phyloP scores from a whole-genome alignment of 2,329 filamentous ascomycete species.

The Apiospora kogelbergensis region DNA sequence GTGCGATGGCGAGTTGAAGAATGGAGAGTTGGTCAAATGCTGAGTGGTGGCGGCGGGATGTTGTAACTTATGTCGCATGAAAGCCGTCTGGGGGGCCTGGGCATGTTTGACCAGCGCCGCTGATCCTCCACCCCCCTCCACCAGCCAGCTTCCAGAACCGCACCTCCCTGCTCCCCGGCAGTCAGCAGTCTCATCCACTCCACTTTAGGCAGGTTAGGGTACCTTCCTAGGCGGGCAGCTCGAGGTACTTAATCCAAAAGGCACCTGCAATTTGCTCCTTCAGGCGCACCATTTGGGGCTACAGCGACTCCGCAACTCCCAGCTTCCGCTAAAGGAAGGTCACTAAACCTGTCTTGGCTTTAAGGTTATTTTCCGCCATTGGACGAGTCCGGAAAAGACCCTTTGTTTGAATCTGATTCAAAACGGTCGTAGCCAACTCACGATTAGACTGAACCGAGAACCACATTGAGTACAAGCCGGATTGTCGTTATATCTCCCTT shows the following conservation, averaged over 20 bases:
- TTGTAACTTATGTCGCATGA: background rate
- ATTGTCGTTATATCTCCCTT: too few species aligned
- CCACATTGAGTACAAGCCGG: too few species aligned
- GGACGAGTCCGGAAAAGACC: background rate
- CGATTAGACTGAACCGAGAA: background rate
- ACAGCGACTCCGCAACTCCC: background rate
- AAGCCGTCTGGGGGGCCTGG: background rate
- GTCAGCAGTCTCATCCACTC: background rate
- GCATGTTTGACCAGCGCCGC: background rate
- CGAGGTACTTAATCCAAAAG: background rate
- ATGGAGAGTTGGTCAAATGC: background rate
- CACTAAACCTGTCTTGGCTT: background rate
- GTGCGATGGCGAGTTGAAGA: background rate
- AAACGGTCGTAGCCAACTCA: too few species aligned
- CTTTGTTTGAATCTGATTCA: background rate
- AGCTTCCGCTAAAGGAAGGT: slow-evolving; percentile 1
- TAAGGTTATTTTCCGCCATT: background rate
- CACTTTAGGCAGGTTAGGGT: background rate
- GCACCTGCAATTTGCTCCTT: background rate
- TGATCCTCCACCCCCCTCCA: slow-evolving; percentile 4
- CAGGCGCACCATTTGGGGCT: background rate
- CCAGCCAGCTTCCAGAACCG: slow-evolving; percentile 2
- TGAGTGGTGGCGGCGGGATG: background rate
- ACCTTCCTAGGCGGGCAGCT: slow-evolving; percentile 1
- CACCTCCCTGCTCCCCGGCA: background rate